Base-by-base conservation (phyloP, 2,329 filamentous ascomycete genomes). In the Ophiostoma triangulosporum region DNA sequence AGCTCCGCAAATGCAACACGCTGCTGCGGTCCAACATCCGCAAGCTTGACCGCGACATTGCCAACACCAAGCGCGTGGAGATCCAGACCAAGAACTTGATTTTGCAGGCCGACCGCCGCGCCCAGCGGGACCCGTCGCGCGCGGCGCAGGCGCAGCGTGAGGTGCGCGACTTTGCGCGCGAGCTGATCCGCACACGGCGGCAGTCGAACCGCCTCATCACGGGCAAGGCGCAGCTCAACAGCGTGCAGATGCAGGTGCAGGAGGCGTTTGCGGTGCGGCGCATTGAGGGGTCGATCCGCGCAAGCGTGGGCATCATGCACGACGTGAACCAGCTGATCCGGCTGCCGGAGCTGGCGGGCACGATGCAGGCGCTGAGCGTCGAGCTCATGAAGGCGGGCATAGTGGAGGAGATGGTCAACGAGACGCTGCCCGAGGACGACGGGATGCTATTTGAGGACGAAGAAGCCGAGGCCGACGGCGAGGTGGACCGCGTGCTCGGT, bases 171-270 rank as follows among this genome's bases (percentile, higher is more conserved):
- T 95, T 96, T 67, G 93, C 93, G 24, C 78, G 82, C 60, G 91
- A 96, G 69, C 78, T 97, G 50, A 80, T 97, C 58, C 83, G 86
- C 51, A 80, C 88, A 56, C 86, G 93, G 59, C 87, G 84, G 65
- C 83, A 89, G 58, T 77, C 76, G 17, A 71, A 76, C 29, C 81
- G 93, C 4, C 76, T 97, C 36, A 76, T 84, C 17, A 97, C 91
- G 0, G 85, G 84, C 62, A 94, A 94, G 66, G 93, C 93, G 2
- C 93, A 97, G 70, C 78, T 98, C 48, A 83, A 84, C 65, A 91
- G 85, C 60, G 91, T 98, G 43, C 84, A 91, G 69, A 95, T 97
- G 89, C 93, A 97, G 70, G 91, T 98, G 64, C 88, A 90, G 64
- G 91, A 97, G 71, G 90, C 93, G 1, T 97, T 97, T 68, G 87